Evolutionary conservation across 345 rosid species (phyloP), one percentile per base, ranked within the genome.

Genomic region (Aurinia saxatilis): DNA sequence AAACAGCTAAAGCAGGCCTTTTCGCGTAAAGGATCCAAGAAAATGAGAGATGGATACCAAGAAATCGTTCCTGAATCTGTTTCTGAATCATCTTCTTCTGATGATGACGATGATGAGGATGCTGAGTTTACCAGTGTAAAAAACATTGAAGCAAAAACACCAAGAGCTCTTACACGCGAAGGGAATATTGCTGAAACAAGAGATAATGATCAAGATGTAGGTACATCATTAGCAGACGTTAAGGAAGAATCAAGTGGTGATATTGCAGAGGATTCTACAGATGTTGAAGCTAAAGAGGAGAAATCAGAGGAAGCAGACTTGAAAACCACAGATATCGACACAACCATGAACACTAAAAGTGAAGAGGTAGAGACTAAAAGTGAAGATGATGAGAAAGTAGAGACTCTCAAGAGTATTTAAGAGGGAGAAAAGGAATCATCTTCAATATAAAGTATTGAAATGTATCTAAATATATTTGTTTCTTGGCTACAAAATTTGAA

Each of bases 1-100:
- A 46, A 17, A 79, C 73, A 57, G 61, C 2, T 89, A 12, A 93
- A 81, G 76, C 81, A 86, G 2, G 88, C 13, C 5, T 70, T 93
- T 39, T 84, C 96, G 4, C 80, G 77, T 30, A 93, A 84, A 80
- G 87, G 86, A 16, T 84, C 89, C 10, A 75, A 55, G 72, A 78
- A 58, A 58, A 39, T 35, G 7, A 63, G 10, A 37, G 77, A 41
- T 3, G 48, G 54, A n/a, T 46, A 55, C 2, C 46, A 41, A 4
- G 84, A 84, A 8, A 65, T 58, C 42, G 41, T 29, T 51, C 63
- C 66, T 5, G 82, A 80, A 10, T 73, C 76, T 9, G 88, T 75
- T 29, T 67, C 79, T 46, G 33, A 35, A 10, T 47, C 63, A 14
- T 19, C 66, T 60, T 10, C 12, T 10, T 65, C 44, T 10, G 81